Evolutionary conservation across 1,284 basidiomycete genomes (phyloP).

Genomic region (Cutaneotrichosporon mucoides): DNA sequence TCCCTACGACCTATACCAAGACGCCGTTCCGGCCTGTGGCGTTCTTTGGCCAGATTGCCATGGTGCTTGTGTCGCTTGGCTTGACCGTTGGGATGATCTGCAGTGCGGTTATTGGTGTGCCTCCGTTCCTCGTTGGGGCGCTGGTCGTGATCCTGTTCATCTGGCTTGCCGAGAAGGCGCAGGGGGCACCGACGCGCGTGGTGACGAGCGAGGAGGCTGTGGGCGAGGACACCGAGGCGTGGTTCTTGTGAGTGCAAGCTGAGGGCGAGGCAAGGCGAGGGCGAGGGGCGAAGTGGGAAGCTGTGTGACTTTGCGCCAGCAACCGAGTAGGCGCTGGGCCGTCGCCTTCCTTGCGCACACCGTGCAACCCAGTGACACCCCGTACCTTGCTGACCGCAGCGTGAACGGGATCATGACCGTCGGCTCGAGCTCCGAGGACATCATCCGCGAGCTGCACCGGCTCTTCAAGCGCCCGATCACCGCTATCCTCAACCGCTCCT

Average conservation of each 20-base stretch:
- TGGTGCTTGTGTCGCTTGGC: constrained; percentile 16
- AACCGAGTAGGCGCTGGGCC: background rate
- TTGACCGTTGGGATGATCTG: constrained; percentile 19
- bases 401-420: constrained; percentile 40
- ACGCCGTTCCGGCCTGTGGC: background rate
- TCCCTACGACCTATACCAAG: constrained; percentile 6
- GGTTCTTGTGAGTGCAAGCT: constrained; percentile 36
- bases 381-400: constrained; percentile 11
- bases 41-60: constrained; percentile 14
- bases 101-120: constrained; percentile 10
- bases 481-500: constrained; percentile 34
- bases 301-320: background rate
- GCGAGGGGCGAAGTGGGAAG: background rate
- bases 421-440: constrained; percentile 22
- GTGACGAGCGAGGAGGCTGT: background rate
- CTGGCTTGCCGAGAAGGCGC: constrained; percentile 3
- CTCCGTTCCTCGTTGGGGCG: constrained; percentile 4
- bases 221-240: constrained; percentile 19
- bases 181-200: constrained; percentile 3
- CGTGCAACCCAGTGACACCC: too few species aligned
- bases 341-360: background rate
- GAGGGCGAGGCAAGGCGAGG: background rate
- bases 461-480: constrained; percentile 31
- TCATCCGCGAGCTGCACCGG: constrained; percentile 21
- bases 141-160: constrained; percentile 6